Evolutionary conservation across 805 yeast species (phyloP).

Genomic region (Saccharomycopsis capsularis): DNA sequence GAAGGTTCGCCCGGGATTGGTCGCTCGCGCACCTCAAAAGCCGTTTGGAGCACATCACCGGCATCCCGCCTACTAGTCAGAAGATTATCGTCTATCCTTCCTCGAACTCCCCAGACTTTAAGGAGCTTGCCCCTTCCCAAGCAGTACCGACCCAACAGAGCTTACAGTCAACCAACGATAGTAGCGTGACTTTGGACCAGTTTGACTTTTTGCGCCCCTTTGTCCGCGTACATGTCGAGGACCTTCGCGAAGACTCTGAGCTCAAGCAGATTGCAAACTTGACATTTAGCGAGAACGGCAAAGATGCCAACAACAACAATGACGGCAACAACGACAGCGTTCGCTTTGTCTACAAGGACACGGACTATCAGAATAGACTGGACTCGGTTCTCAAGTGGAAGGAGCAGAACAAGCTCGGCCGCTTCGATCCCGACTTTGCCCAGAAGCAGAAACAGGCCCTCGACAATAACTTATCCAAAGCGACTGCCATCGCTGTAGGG

Average conservation of each 20-base stretch:
- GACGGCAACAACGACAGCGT: background rate
- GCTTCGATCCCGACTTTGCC: slow-evolving; percentile 53
- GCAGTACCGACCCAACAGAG: background rate
- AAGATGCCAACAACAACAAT: slow-evolving; percentile 20
- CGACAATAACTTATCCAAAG: slow-evolving; percentile 28
- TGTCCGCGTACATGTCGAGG: slow-evolving; percentile 52
- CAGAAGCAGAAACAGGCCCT: slow-evolving; percentile 27
- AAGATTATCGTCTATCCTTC: slow-evolving; percentile 40
- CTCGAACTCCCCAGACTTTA: slow-evolving; percentile 28
- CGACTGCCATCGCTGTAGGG: slow-evolving; percentile 37
- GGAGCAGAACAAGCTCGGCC: slow-evolving; percentile 55
- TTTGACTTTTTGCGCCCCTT: slow-evolving; percentile 31
- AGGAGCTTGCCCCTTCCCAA: slow-evolving; percentile 12
- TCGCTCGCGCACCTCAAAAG: slow-evolving; percentile 42
- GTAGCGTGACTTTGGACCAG: background rate
- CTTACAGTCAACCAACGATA: background rate
- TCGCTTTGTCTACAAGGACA: slow-evolving; percentile 45
- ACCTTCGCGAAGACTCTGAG: slow-evolving; percentile 46
- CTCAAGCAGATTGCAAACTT: slow-evolving; percentile 32
- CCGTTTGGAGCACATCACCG: slow-evolving; percentile 64
- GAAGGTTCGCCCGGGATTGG: slow-evolving; percentile 61
- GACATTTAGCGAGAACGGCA: slow-evolving; percentile 4
- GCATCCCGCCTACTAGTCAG: slow-evolving; percentile 57
- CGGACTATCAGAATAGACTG: slow-evolving; percentile 50
- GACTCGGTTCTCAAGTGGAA: slow-evolving; percentile 79